Base-by-base conservation (phyloP, 2,329 filamentous ascomycete species). In the Dothideomycetes sp. region DNA sequence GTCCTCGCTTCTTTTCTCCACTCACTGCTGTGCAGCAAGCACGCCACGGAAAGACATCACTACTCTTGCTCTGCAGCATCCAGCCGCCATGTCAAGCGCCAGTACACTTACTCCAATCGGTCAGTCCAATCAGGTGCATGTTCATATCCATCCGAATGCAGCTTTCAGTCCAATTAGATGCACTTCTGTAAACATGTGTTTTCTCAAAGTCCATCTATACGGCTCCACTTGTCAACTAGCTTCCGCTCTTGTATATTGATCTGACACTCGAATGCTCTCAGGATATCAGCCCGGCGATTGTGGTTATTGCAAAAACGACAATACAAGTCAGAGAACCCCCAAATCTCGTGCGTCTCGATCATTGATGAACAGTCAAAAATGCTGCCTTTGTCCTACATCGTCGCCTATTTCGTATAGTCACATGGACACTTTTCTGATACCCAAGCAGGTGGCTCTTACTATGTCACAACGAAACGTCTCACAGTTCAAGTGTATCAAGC, bases 401-500 rank as follows among this genome's bases (percentile, higher is more conserved):
- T 40, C 29, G 37, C 37, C 29, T 20, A 11, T 15, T 16, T 15
- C 15, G 11, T 15, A n/a, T n/a, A 4, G 22, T 40, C 37, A 40
- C 37, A 40, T 40, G 37, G 12, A 20, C 6, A 19, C 4, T 10
- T n/a, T 29, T 24, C 46, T 46, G 53, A 59, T 54, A 49, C 10
- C 13, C 6, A 13, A 18, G 15, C 34, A 86, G 84, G 81, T 53
- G 81, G 73, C 54, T 82, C 78, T 19, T 88, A 86, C 61, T 87
- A 84, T 64, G 75, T 75, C 25, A 68, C 68, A 35, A 69, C 81
- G 35, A 70, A 68, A 31, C 73, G 69, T 17, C 60, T 89, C 52
- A 78, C 70, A 33, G 69, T 79, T 5, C 62, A 67, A 1, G 76
- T 84, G 52, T 91, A 91, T 53, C 81, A 89, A 57, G 64, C 58